A percentile compares a stretch with the other conserved stretches of the same genome.
Evolutionary conservation across 768 basidiomycete genomes (phyloP).

Genomic region (Rhodotorula toruloides): DNA sequence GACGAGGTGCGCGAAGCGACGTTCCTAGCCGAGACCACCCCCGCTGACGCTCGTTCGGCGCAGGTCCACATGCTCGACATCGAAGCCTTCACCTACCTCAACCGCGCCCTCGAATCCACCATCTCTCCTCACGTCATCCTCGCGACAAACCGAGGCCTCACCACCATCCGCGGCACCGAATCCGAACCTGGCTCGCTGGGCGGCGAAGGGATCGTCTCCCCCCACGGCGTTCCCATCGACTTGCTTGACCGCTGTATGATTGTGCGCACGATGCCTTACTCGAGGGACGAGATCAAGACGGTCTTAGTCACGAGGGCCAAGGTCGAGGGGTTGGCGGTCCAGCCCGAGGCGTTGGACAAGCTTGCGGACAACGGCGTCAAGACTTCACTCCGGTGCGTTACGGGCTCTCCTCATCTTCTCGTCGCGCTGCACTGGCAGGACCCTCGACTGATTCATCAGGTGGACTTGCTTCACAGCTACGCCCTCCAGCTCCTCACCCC

Average conservation of each 20-base stretch:
- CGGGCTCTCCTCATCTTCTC: not conserved
- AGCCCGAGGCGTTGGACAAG: constrained; percentile 68
- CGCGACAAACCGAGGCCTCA: constrained; percentile 90
- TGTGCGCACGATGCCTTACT: constrained; percentile 82
- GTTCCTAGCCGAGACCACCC: not conserved
- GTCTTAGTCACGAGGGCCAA: constrained; percentile 81
- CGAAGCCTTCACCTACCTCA: constrained; percentile 98
- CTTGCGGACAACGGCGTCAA: constrained; percentile 60
- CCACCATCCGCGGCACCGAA: constrained; percentile 83
- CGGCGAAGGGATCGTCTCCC: constrained; percentile 68
- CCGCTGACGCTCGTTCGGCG: not conserved
- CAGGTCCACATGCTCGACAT: constrained; percentile 99
- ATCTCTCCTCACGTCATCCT: constrained; percentile 97
- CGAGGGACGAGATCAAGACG: constrained; percentile 72
- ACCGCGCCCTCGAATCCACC: constrained; percentile 86
- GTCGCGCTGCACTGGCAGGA: not conserved
- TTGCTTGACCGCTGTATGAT: constrained; percentile 92
- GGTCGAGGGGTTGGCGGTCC: constrained; percentile 75
- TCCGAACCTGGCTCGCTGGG: constrained; percentile 44
- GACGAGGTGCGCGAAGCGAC: constrained; percentile 67
- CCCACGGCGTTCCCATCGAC: constrained; percentile 91
- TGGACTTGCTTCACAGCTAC: constrained; percentile 55
- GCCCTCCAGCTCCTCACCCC: constrained; percentile 86
- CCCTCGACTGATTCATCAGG: not conserved
- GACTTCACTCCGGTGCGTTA: constrained; percentile 40